phyloP scores from a whole-genome alignment of 345 rosid genomes.

The Clausena lansium region DNA sequence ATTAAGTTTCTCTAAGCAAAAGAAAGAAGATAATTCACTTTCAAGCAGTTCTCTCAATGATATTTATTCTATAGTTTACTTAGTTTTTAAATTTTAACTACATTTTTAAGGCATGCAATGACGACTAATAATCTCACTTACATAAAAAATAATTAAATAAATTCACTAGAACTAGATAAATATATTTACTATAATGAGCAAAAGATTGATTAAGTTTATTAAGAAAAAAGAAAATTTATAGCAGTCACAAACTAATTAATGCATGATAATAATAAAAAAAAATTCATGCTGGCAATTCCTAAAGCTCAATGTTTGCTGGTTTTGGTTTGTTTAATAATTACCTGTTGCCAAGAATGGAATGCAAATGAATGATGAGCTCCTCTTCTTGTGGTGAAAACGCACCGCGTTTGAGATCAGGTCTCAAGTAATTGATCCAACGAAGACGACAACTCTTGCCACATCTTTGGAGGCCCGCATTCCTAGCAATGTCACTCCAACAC shows the following conservation, averaged over 20 bases:
- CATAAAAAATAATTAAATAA: no score
- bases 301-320: no score
- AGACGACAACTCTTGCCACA: constrained; percentile 99
- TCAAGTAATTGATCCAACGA: constrained; percentile 93
- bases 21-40: neutral
- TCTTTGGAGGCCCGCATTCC: constrained; percentile 89
- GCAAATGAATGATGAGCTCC: constrained; percentile 83
- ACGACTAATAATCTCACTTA: no score
- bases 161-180: no score
- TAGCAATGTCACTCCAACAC: constrained; percentile 97
- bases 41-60: no score
- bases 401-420: constrained; percentile 98
- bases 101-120: no score
- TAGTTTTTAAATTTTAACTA: no score
- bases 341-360: constrained; percentile 98
- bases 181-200: no score
- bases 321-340: constrained; percentile 11
- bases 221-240: neutral
- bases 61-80: no score
- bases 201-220: no score
- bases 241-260: neutral
- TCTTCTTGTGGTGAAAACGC: constrained; percentile 96
- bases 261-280: neutral
- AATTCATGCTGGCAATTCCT: no score
- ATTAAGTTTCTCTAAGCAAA: neutral